These are phyloP conservation scores for Pterulicium gracile DNA, from an alignment of 1,284 basidiomycete species.

Conservation along the genomic window DNA sequence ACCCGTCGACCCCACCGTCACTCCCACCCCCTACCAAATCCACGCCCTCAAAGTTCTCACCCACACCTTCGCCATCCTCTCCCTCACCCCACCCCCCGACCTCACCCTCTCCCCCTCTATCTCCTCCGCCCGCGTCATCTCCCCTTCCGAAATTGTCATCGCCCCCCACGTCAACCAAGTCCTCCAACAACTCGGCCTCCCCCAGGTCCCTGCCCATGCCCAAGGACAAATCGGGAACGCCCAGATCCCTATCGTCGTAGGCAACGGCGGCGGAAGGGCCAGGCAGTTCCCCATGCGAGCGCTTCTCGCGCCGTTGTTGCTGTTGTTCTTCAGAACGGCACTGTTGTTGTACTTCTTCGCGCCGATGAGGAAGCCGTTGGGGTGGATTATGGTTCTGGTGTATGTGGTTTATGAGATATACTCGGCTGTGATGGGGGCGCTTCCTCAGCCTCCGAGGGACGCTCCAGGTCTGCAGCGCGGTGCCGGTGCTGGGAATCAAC, in stretches of 20 bases:
- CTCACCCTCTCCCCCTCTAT: slow-evolving; percentile 30
- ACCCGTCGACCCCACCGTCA: slow-evolving; percentile 33
- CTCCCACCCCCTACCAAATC: slow-evolving; percentile 47
- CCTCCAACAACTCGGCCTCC: slow-evolving; percentile 4
- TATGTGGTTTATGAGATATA: slow-evolving; percentile 74
- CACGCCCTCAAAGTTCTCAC: slow-evolving; percentile 65
- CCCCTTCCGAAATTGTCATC: slow-evolving; percentile 19
- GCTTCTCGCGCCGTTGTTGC: slow-evolving; percentile 52
- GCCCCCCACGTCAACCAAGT: slow-evolving; percentile 21
- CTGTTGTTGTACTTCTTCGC: slow-evolving; percentile 72
- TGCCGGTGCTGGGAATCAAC: neutral
- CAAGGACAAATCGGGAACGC: slow-evolving; percentile 8
- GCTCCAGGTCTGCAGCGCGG: slow-evolving; percentile 4
- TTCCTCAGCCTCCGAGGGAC: slow-evolving; percentile 28
- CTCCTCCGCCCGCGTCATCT: slow-evolving; percentile 26
- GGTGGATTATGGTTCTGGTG: slow-evolving; percentile 51
- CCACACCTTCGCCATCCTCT: slow-evolving; percentile 52
- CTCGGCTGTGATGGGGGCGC: slow-evolving; percentile 50
- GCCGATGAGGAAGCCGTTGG: slow-evolving; percentile 62
- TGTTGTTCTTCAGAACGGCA: slow-evolving; percentile 57
- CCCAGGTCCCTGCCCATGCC: slow-evolving; percentile 1
- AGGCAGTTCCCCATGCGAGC: slow-evolving; percentile 27
- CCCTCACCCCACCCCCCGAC: slow-evolving; percentile 21
- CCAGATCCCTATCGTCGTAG: slow-evolving; percentile 12
- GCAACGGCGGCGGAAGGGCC: slow-evolving; percentile 14